Evolutionary conservation across 192 early-diverging fungal species (phyloP).

Genomic region (Linnemannia hyalina): DNA sequence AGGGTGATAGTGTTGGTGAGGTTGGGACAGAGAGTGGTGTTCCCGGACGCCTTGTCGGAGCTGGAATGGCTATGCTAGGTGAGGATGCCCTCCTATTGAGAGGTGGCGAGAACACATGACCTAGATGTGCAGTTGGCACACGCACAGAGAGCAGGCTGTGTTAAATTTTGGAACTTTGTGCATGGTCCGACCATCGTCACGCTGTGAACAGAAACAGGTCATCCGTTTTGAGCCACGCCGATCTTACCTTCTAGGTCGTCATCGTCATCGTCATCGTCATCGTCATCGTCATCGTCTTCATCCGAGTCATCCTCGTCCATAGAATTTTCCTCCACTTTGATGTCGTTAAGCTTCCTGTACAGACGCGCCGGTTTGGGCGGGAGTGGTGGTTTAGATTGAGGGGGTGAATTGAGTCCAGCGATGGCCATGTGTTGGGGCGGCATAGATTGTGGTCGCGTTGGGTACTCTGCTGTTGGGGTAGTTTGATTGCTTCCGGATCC

Average conservation of each 20-base stretch:
- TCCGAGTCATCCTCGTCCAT: conserved; percentile 55
- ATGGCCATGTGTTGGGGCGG: conserved; percentile 13
- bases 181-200: neutral
- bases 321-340: conserved; percentile 41
- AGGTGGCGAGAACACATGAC: conserved; percentile 41
- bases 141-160: neutral
- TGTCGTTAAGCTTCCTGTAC: conserved; percentile 39
- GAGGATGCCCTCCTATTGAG: conserved; percentile 47
- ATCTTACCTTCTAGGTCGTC: conserved; percentile 52
- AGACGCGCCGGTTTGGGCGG: conserved; percentile 68
- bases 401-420: conserved; percentile 33
- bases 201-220: neutral
- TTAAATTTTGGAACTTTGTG: neutral
- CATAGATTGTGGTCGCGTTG: conserved; percentile 29
- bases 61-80: conserved; percentile 50
- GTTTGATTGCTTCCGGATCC: neutral
- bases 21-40: conserved; percentile 49
- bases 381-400: conserved; percentile 63
- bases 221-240: neutral
- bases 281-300: conserved; percentile 57
- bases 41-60: conserved; percentile 34
- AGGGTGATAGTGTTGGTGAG: conserved; percentile 57
- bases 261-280: conserved; percentile 57
- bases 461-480: conserved; percentile 12
- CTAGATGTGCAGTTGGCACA: neutral